Evolutionary conservation across 768 basidiomycete genomes (phyloP).

Genomic region (Lanmaoa rubissima): DNA sequence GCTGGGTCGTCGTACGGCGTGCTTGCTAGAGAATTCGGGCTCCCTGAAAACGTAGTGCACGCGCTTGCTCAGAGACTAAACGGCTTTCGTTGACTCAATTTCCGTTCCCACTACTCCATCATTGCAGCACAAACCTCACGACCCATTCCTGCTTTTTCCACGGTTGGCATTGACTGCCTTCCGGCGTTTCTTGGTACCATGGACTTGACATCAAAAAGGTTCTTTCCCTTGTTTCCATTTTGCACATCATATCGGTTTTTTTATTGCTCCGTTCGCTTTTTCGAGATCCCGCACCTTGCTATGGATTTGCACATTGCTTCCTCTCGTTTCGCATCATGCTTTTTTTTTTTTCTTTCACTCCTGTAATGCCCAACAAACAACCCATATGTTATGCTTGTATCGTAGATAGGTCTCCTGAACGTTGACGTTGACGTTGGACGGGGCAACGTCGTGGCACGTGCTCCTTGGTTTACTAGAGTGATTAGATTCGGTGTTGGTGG

Average conservation of each 20-base stretch:
- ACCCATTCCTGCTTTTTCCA: conserved; percentile 5
- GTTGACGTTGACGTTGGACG: neutral
- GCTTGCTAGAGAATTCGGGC: conserved; percentile 75
- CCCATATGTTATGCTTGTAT: conserved; percentile 28
- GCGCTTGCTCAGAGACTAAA: conserved; percentile 60
- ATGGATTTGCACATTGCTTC: conserved; percentile 28
- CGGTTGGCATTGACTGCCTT: conserved; percentile 30
- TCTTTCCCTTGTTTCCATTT: conserved; percentile 13
- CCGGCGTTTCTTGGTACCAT: conserved; percentile 25
- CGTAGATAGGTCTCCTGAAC: conserved; percentile 21
- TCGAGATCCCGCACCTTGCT: conserved; percentile 19
- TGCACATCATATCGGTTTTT: conserved; percentile 15
- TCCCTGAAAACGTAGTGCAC: conserved; percentile 64
- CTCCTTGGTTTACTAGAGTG: too few species aligned
- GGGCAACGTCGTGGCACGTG: neutral
- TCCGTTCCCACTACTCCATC: neutral
- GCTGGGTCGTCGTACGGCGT: conserved; percentile 39
- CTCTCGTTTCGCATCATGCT: conserved; percentile 21
- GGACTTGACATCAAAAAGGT: conserved; percentile 15
- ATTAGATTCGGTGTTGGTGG: neutral
- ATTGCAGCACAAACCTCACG: conserved; percentile 13
- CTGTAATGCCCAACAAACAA: conserved; percentile 25
- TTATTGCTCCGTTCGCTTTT: conserved; percentile 17
- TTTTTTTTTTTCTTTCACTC: conserved; percentile 5
- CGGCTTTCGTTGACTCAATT: conserved; percentile 19